phyloP scores from a whole-genome alignment of 768 basidiomycete species.

The Russula sp. region DNA sequence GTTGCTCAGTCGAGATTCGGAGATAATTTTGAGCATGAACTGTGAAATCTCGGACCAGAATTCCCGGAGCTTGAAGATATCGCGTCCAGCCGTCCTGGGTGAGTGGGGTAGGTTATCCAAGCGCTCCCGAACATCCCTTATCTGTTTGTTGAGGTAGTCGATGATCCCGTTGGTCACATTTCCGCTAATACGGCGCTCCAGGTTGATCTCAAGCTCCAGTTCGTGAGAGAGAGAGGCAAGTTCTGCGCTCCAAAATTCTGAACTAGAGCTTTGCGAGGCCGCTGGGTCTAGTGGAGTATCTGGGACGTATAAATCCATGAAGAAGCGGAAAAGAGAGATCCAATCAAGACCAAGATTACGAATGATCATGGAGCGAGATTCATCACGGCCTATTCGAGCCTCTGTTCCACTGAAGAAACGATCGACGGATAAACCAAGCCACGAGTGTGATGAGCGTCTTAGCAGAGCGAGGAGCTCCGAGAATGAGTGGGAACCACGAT shows the following conservation, averaged over 20 bases:
- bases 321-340: conserved; percentile 50
- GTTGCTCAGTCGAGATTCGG: conserved; percentile 40
- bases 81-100: conserved; percentile 29
- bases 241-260: conserved; percentile 39
- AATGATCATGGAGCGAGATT: conserved; percentile 3
- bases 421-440: conserved; percentile 3
- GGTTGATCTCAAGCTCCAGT: conserved; percentile 42
- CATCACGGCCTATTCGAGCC: neutral
- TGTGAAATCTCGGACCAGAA: conserved; percentile 75
- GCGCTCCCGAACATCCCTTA: conserved; percentile 28
- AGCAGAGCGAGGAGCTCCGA: conserved; percentile 4
- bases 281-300: conserved; percentile 84
- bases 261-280: conserved; percentile 45
- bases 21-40: conserved; percentile 56
- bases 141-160: conserved; percentile 35
- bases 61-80: conserved; percentile 44
- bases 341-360: conserved; percentile 40
- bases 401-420: conserved; percentile 1
- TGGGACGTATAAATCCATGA: conserved; percentile 73
- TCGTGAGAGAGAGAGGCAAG: conserved; percentile 38
- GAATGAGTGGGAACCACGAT: neutral
- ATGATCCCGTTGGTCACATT: conserved; percentile 45
- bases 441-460: conserved; percentile 10
- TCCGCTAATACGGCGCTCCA: conserved; percentile 53
- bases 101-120: conserved; percentile 26